These are phyloP conservation scores for Entomophthora muscae DNA, from an alignment of 371 early-diverging fungal species.

Conservation along the genomic window DNA sequence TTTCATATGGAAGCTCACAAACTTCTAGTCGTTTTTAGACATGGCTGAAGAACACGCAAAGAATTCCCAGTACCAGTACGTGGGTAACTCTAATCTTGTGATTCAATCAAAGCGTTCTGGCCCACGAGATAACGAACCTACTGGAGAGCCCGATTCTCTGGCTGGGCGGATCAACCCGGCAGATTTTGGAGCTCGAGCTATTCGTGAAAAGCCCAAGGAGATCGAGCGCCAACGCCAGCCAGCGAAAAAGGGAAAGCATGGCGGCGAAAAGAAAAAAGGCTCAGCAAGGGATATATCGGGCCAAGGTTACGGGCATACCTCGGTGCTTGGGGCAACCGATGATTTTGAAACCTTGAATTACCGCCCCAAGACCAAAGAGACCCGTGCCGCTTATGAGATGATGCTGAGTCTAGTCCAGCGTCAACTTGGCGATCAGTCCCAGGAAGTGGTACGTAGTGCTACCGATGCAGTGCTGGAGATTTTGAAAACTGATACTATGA, in stretches of 20 bases:
- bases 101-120: slow-evolving; percentile 75
- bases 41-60: slow-evolving; percentile 66
- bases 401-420: slow-evolving; percentile 64
- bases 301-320: slow-evolving; percentile 56
- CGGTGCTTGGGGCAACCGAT: slow-evolving; percentile 79
- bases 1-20: too few relatives aligned
- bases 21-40: not conserved
- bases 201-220: slow-evolving; percentile 43
- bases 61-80: slow-evolving; percentile 71
- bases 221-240: slow-evolving; percentile 27
- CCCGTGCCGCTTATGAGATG: slow-evolving; percentile 76
- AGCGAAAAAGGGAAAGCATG: slow-evolving; percentile 16
- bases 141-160: slow-evolving; percentile 88
- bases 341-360: slow-evolving; percentile 75
- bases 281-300: slow-evolving; percentile 18
- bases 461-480: slow-evolving; percentile 69
- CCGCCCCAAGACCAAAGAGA: slow-evolving; percentile 83
- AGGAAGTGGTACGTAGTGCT: slow-evolving; percentile 77
- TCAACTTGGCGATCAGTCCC: slow-evolving; percentile 73
- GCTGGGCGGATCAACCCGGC: slow-evolving; percentile 69
- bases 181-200: slow-evolving; percentile 71
- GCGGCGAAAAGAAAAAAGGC: not conserved
- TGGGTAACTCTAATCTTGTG: slow-evolving; percentile 86
- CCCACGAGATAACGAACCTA: slow-evolving; percentile 81
- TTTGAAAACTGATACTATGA: slow-evolving; percentile 64